Conservation (phyloP, 2,329 filamentous ascomycete species). For the Trichoderma sp. region DNA sequence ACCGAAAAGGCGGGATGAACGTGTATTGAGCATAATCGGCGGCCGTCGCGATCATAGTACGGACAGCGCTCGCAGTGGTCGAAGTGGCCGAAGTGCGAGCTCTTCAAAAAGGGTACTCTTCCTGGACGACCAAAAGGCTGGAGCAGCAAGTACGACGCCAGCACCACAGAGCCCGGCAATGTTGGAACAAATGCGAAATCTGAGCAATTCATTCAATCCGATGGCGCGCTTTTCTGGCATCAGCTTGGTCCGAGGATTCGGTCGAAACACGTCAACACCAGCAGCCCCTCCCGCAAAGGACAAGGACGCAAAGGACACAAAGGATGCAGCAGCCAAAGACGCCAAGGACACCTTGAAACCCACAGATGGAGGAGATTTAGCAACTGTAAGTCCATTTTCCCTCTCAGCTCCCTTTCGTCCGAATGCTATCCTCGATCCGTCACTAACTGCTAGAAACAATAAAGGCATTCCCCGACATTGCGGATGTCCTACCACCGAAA, state of each 20-base stretch:
- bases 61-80: conserved; percentile 69
- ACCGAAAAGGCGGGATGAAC: conserved; percentile 56
- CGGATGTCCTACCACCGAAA: conserved; percentile 56
- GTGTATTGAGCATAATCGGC: conserved; percentile 69
- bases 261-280: conserved; percentile 51
- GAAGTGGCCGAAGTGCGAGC: conserved; percentile 61
- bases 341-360: conserved; percentile 42
- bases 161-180: conserved; percentile 54
- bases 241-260: conserved; percentile 73
- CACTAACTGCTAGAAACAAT: conserved; percentile 14
- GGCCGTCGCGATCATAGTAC: conserved; percentile 75
- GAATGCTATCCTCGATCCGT: background rate
- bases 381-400: conserved; percentile 49
- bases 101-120: conserved; percentile 62
- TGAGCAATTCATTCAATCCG: conserved; percentile 80
- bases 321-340: conserved; percentile 24
- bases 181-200: conserved; percentile 78
- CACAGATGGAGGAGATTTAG: conserved; percentile 57
- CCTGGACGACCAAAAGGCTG: conserved; percentile 41
- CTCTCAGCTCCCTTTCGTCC: background rate
- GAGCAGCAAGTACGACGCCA: conserved; percentile 26
- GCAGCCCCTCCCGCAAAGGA: conserved; percentile 36
- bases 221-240: conserved; percentile 77
- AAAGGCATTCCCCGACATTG: conserved; percentile 64
- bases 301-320: conserved; percentile 17